Percentiles rank a stretch among this genome's conserved stretches.
These are phyloP conservation scores for Zoysia japonica DNA, from an alignment of 176 grass and related monocot genomes.

Conservation along the genomic window DNA sequence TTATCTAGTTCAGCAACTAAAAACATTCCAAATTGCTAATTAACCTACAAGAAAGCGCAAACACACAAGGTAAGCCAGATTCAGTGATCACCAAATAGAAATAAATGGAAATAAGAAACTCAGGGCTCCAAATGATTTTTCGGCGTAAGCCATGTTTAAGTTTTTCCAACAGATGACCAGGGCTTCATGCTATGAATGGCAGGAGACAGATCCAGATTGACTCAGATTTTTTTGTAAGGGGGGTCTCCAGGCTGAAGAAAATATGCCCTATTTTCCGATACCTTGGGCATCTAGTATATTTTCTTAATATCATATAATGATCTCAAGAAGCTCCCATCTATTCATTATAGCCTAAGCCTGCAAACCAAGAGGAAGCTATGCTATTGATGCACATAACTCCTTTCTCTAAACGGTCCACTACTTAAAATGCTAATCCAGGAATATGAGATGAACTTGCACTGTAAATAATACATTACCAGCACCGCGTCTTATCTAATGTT, in stretches of 20 bases:
- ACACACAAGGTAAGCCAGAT: conserved; percentile 19
- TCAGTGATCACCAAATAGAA: conserved; percentile 15
- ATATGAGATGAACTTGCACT: neutral
- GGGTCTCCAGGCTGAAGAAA: too few relatives aligned
- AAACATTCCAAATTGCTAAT: conserved; percentile 55
- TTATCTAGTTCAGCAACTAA: conserved; percentile 42
- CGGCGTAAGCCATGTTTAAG: conserved; percentile 8
- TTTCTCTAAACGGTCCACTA: conserved; percentile 5
- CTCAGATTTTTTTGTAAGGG: neutral
- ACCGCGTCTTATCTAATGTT: neutral
- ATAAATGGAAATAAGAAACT: neutral
- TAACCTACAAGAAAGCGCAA: conserved; percentile 43
- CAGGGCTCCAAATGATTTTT: conserved; percentile 1
- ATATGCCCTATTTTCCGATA: too few relatives aligned
- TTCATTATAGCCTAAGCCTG: conserved; percentile 8
- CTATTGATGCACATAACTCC: neutral
- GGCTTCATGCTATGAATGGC: neutral
- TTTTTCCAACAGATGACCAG: neutral
- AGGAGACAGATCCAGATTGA: conserved; percentile 1
- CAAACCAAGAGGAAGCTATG: conserved; percentile 4
- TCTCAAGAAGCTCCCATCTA: conserved; percentile 1
- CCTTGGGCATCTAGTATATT: too few relatives aligned
- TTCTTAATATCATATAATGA: neutral
- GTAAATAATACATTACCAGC: neutral
- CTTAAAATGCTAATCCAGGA: conserved; percentile 5